Conservation (phyloP, 352 stramenopile species). For the Phytopythium ostracodes region DNA sequence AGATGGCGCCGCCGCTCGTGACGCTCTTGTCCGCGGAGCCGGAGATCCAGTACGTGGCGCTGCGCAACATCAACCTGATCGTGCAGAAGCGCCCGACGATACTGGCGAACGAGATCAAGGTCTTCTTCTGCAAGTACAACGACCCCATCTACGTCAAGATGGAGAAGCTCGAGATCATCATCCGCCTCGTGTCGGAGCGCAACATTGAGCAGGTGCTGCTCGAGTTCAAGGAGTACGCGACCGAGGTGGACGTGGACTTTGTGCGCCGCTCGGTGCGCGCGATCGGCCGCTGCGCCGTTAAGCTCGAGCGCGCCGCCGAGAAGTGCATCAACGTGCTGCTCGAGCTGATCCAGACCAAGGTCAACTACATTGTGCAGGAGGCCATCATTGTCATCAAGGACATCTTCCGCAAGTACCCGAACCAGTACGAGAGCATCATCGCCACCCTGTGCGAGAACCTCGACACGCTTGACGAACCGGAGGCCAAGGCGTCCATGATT, state of each 20-base stretch:
- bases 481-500: constrained; percentile 99
- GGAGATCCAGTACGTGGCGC: constrained; percentile 99
- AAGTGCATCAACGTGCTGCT: constrained; percentile 99
- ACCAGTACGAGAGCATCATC: constrained; percentile 99
- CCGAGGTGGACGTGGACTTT: constrained; percentile 99
- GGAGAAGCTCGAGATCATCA: constrained; percentile 99
- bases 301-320: constrained; percentile 96
- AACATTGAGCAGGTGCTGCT: constrained; percentile 99
- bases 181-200: constrained; percentile 95
- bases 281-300: constrained; percentile 97
- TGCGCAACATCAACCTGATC: constrained; percentile 99
- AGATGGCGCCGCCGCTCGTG: constrained; percentile 98
- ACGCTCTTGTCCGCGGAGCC: constrained; percentile 97
- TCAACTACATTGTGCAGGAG: constrained; percentile 99
- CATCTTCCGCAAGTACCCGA: constrained; percentile 99
- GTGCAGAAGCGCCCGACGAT: constrained; percentile 97
- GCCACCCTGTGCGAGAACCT: constrained; percentile 98
- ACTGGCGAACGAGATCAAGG: constrained; percentile 94
- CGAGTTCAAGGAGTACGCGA: constrained; percentile 99
- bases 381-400: constrained; percentile 99
- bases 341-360: constrained; percentile 99
- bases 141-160: constrained; percentile 97
- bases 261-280: constrained; percentile 95
- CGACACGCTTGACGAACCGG: constrained; percentile 98
- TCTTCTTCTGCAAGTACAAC: constrained; percentile 99